Conservation (phyloP, 805 yeast species). For the Cyberlindnera saturnus region DNA sequence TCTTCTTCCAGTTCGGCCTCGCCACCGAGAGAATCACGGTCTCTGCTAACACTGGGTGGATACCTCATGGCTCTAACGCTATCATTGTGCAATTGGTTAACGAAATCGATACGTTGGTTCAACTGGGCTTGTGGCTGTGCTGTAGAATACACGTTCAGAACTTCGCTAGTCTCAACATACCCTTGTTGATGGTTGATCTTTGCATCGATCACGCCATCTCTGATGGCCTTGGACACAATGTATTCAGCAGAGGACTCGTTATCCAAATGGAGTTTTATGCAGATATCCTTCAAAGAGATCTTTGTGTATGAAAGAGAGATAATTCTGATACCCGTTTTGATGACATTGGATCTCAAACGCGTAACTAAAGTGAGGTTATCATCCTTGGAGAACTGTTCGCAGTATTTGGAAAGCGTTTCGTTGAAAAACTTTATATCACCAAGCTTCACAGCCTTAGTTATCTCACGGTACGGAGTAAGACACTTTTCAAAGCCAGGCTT, state of each 20-base stretch:
- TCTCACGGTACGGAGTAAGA: conserved; percentile 75
- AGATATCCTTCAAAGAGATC: conserved; percentile 88
- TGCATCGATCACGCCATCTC: conserved; percentile 97
- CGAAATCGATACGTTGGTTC: conserved; percentile 90
- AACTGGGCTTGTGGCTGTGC: conserved; percentile 79
- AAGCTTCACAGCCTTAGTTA: conserved; percentile 84
- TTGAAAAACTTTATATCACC: conserved; percentile 87
- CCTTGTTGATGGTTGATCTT: conserved; percentile 86
- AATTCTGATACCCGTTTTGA: conserved; percentile 94
- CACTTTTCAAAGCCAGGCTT: conserved; percentile 54
- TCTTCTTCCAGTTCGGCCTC: conserved; percentile 20
- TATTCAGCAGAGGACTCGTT: conserved; percentile 95
- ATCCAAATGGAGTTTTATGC: conserved; percentile 85
- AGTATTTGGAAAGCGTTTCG: conserved; percentile 59
- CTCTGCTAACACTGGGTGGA: conserved; percentile 39
- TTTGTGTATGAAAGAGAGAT: conserved; percentile 86
- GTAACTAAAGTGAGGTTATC: conserved; percentile 79
- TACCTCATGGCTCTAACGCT: conserved; percentile 93
- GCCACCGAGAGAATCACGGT: conserved; percentile 11
- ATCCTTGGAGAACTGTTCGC: conserved; percentile 59
- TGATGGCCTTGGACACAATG: conserved; percentile 91
- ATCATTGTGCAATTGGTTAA: conserved; percentile 85
- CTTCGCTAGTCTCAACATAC: conserved; percentile 84
- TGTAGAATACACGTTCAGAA: conserved; percentile 82
- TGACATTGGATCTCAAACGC: conserved; percentile 91